Conservation (phyloP, 768 basidiomycete species). For the Leccinum variicolor region DNA sequence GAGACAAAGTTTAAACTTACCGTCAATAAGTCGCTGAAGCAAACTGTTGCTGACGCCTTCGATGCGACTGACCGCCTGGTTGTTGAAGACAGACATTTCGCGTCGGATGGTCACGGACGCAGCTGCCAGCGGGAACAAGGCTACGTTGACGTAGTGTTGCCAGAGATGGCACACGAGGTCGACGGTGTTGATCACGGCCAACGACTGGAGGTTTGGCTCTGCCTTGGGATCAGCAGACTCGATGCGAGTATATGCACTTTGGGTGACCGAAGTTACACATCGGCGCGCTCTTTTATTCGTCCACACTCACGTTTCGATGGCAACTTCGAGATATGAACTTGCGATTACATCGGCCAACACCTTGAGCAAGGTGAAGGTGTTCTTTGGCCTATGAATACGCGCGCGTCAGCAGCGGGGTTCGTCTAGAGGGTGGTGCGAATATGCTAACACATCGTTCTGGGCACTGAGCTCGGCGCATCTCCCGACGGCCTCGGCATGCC, state of each 20-base stretch:
- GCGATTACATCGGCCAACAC: constrained; percentile 87
- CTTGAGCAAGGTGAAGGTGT: constrained; percentile 77
- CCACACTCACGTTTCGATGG: constrained; percentile 83
- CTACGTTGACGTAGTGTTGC: constrained; percentile 94
- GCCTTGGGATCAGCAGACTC: constrained; percentile 70
- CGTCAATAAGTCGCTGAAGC: constrained; percentile 77
- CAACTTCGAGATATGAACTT: constrained; percentile 82
- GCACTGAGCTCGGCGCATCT: constrained; percentile 88
- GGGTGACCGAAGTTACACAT: constrained; percentile 3
- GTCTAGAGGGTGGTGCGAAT: not conserved
- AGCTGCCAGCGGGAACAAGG: constrained; percentile 81
- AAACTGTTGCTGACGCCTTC: constrained; percentile 81
- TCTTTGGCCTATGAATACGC: constrained; percentile 66
- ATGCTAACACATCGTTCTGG: constrained; percentile 76
- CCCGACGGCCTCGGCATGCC: constrained; percentile 98
- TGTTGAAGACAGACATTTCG: constrained; percentile 92
- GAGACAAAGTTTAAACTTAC: constrained; percentile 42
- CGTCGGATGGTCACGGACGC: constrained; percentile 83
- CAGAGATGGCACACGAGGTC: constrained; percentile 94
- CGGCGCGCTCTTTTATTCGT: not conserved
- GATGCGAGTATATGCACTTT: constrained; percentile 66
- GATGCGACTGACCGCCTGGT: constrained; percentile 77
- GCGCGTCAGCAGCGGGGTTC: constrained; percentile 5
- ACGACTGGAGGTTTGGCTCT: constrained; percentile 74
- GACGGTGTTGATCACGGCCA: constrained; percentile 63